Evolutionary conservation across 495 filamentous ascomycete genomes (phyloP).

Genomic region (Tuber microsphaerosporum): DNA sequence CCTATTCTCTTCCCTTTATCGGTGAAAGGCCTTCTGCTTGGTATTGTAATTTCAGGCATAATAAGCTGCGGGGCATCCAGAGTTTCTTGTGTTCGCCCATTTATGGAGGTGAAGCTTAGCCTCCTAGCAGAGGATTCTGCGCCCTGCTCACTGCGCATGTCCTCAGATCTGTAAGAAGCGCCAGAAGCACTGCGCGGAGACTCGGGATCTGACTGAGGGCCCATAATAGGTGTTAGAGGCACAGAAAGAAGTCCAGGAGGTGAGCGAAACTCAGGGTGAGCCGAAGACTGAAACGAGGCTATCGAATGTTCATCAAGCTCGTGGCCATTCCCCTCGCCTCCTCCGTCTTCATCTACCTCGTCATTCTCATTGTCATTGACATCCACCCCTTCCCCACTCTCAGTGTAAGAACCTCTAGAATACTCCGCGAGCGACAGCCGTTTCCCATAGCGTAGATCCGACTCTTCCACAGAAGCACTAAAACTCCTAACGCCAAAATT

Average conservation of each 20-base stretch:
- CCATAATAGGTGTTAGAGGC: slow-evolving; percentile 37
- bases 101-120: slow-evolving; percentile 37
- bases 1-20: slow-evolving; percentile 76
- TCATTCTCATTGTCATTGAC: slow-evolving; percentile 18
- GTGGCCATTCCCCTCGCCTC: slow-evolving; percentile 40
- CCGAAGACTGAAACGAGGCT: slow-evolving; percentile 32
- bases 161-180: slow-evolving; percentile 47
- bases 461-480: slow-evolving; percentile 42
- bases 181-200: slow-evolving; percentile 28
- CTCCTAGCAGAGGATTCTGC: slow-evolving; percentile 38
- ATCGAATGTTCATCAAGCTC: slow-evolving; percentile 38
- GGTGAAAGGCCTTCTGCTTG: slow-evolving; percentile 86
- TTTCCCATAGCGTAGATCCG: slow-evolving; percentile 30
- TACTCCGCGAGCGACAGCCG: slow-evolving; percentile 24
- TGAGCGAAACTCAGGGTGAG: slow-evolving; percentile 24
- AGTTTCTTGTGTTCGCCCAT: slow-evolving; percentile 7
- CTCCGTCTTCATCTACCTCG: slow-evolving; percentile 43
- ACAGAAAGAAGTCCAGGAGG: slow-evolving; percentile 26
- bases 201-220: slow-evolving; percentile 34
- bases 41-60: slow-evolving; percentile 97
- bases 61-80: slow-evolving; percentile 70
- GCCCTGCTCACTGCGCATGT: slow-evolving; percentile 44
- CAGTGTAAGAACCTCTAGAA: slow-evolving; percentile 15
- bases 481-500: slow-evolving; percentile 38
- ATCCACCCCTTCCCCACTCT: slow-evolving; percentile 8